These are phyloP conservation scores for Climacium dendroides DNA, from an alignment of 225 moss, liverwort and hornwort genomes.

Conservation along the genomic window DNA sequence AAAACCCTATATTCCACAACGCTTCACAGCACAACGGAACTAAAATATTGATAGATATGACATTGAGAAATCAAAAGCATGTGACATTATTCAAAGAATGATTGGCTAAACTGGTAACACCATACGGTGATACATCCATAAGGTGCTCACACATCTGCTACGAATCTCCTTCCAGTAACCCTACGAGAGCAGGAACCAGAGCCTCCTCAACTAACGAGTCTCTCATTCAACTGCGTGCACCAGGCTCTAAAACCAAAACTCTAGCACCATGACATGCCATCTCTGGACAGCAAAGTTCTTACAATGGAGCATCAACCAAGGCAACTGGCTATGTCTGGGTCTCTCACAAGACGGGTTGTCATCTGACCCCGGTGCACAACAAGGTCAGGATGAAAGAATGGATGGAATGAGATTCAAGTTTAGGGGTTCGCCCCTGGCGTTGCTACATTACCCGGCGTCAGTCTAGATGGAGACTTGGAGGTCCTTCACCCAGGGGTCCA, in stretches of 20 bases:
- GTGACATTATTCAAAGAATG: not conserved
- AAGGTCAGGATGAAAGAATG: conserved; percentile 7
- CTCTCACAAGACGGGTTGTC: not conserved
- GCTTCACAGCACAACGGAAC: not conserved
- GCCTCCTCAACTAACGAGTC: not conserved
- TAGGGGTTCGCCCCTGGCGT: not conserved
- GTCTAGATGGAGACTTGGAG: conserved; percentile 50
- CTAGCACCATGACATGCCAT: not conserved
- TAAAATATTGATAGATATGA: not conserved
- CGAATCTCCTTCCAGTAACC: not conserved
- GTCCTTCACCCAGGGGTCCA: conserved; percentile 91
- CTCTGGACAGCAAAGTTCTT: not conserved
- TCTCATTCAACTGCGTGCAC: not conserved
- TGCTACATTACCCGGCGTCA: not conserved
- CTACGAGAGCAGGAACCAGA: not conserved
- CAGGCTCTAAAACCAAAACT: not conserved
- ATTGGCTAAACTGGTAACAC: not conserved
- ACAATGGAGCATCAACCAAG: not conserved
- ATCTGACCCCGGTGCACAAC: not conserved
- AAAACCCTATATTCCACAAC: not conserved
- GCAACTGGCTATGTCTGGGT: not conserved
- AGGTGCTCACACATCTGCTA: not conserved
- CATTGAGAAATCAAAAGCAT: not conserved
- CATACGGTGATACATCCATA: not conserved
- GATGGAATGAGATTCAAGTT: not conserved